Evolutionary conservation across 2,329 filamentous ascomycete species (phyloP), one percentile per base, ranked within the genome.

Genomic region (Fusarium mundagurra): DNA sequence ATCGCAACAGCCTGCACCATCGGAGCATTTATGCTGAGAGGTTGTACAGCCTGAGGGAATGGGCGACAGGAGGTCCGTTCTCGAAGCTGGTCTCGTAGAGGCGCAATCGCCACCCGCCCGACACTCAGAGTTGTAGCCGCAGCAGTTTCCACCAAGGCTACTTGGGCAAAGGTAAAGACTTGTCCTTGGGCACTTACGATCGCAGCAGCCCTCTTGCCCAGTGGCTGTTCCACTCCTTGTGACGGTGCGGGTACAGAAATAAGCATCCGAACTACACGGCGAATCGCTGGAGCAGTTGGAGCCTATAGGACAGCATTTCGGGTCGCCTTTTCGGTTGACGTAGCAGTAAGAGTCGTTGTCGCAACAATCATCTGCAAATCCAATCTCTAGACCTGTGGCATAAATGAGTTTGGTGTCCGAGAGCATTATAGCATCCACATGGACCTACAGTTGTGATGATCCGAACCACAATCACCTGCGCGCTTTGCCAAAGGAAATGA

Each of bases 1-100:
- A 62, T 83, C 78, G 77, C 89, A 91, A 77, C 89, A 91, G 17
- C 87, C 86, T 20, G 83, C 82, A 29, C 85, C 86, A 10, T 85
- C 80, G 11, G 80, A 72, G 76, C 87, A 89, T 20, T 79, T 59
- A 65, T 84, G 80, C 75, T 88, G 85, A 38, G 81, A 82, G 2
- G 83, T 83, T 4, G 85, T 84, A 77, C 87, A 89, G 6, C 84
- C 84, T 51, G 79, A 78, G 6, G 83, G 81, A n/a, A 83, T 70
- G 47, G 81, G 79, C 1, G 82, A 80, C 10, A 84, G 80, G 18
- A 81, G 34, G 3, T 78, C 76, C 6, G 79, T 78, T 11, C 64
- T 38, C 5, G 78, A 68, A 3, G 78, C 29, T 44, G 78, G 64
- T 33, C 65, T 78, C 29, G 81, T 79, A 36, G 81, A 63, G 70